These are phyloP conservation scores for Gossypium raimondii DNA, from an alignment of 345 rosid species.

Conservation along the genomic window DNA sequence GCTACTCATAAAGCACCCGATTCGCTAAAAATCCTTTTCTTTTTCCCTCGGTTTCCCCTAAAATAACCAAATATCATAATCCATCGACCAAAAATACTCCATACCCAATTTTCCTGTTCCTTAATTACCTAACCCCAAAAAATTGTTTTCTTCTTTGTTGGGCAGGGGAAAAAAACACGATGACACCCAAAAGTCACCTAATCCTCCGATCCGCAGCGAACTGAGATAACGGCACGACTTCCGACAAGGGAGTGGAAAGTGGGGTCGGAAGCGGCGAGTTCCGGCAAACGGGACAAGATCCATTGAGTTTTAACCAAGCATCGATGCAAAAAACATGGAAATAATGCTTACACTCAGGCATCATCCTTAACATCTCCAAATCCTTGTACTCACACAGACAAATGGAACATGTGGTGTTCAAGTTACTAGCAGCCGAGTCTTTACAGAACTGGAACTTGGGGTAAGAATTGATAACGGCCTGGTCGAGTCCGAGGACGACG, in stretches of 20 bases:
- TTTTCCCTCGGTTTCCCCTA: too few relatives aligned
- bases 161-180: too few relatives aligned
- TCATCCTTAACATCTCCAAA: conserved; percentile 90
- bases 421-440: conserved; percentile 26
- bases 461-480: conserved; percentile 75
- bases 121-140: too few relatives aligned
- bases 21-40: too few relatives aligned
- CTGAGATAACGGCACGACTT: conserved; percentile 89
- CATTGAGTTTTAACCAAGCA: conserved; percentile 94
- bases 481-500: conserved; percentile 63
- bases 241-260: conserved; percentile 81
- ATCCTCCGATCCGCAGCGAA: conserved; percentile 81
- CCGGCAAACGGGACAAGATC: conserved; percentile 95
- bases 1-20: too few relatives aligned
- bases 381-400: conserved; percentile 87
- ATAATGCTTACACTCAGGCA: conserved; percentile 91
- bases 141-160: too few relatives aligned
- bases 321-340: conserved; percentile 79
- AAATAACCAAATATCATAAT: too few relatives aligned
- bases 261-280: conserved; percentile 98
- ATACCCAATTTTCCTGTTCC: too few relatives aligned
- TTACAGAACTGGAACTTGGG: conserved; percentile 69
- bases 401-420: conserved; percentile 60
- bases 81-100: too few relatives aligned
- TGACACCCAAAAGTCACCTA: conserved; percentile 25